Evolutionary conservation across 495 filamentous ascomycete genomes (phyloP).

Genomic region (Aspergillus mulundensis): DNA sequence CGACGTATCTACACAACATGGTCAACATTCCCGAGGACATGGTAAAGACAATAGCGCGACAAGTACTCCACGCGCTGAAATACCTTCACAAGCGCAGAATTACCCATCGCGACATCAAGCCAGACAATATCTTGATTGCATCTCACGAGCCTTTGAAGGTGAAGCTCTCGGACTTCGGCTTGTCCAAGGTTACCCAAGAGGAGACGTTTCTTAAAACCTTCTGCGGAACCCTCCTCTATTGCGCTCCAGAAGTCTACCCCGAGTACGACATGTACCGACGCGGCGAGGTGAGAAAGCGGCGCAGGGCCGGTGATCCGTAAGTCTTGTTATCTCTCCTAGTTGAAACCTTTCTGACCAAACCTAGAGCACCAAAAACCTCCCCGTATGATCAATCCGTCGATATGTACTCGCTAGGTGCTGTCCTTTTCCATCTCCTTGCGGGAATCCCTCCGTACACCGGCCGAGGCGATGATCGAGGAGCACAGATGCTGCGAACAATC

Average conservation of each 20-base stretch:
- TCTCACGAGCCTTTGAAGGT: conserved; percentile 68
- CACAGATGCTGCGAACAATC: conserved; percentile 73
- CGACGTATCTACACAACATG: conserved; percentile 55
- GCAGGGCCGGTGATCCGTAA: conserved; percentile 47
- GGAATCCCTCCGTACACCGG: conserved; percentile 75
- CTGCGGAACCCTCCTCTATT: conserved; percentile 92
- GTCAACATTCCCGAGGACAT: conserved; percentile 62
- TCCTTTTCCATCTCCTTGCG: conserved; percentile 77
- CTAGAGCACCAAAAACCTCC: conserved; percentile 40
- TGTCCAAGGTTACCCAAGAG: conserved; percentile 87
- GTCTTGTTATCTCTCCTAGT: conserved; percentile 3
- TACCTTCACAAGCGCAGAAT: conserved; percentile 84
- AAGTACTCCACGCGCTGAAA: conserved; percentile 76
- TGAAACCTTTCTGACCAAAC: conserved; percentile 17
- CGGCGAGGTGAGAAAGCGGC: conserved; percentile 47
- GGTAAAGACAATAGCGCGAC: conserved; percentile 64
- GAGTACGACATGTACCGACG: conserved; percentile 58
- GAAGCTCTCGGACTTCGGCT: conserved; percentile 92
- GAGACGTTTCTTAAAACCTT: conserved; percentile 94
- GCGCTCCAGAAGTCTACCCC: conserved; percentile 92
- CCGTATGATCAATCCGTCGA: conserved; percentile 88
- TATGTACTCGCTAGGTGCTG: conserved; percentile 90
- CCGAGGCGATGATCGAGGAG: conserved; percentile 49
- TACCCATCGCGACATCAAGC: conserved; percentile 96
- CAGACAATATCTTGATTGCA: conserved; percentile 88